Conservation (phyloP, 2,329 filamentous ascomycete species). For the Stachybotrys chartarum region DNA sequence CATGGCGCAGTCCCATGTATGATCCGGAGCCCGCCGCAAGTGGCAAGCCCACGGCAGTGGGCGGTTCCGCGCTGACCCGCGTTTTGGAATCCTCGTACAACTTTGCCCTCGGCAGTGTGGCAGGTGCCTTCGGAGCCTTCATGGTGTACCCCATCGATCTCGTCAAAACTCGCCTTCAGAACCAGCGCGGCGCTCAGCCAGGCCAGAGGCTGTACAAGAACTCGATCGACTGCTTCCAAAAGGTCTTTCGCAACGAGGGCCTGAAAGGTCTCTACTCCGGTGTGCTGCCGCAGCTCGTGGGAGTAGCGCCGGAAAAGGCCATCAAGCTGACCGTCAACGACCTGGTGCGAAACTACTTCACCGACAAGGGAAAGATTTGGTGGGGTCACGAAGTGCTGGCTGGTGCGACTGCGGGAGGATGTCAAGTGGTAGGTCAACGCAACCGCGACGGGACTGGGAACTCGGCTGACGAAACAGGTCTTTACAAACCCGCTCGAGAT, state of each 20-base stretch:
- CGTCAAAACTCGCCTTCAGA: conserved; percentile 98
- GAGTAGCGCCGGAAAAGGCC: conserved; percentile 97
- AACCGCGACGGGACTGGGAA: conserved; percentile 1
- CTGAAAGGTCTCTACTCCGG: conserved; percentile 87
- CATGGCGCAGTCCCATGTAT: conserved; percentile 66
- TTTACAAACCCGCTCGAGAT: conserved; percentile 98
- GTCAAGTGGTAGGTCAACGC: conserved; percentile 75
- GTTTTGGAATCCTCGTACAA: conserved; percentile 71
- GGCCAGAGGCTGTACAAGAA: conserved; percentile 94
- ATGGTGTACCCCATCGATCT: conserved; percentile 99
- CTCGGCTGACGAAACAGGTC: conserved; percentile 44
- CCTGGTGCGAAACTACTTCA: conserved; percentile 70
- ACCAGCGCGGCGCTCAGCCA: conserved; percentile 76
- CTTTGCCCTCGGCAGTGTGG: conserved; percentile 81
- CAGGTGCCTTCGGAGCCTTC: conserved; percentile 95
- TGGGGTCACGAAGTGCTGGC: conserved; percentile 70
- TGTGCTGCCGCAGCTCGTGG: conserved; percentile 88
- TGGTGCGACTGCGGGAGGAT: conserved; percentile 83
- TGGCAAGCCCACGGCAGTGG: conserved; percentile 28
- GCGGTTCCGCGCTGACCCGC: conserved; percentile 45
- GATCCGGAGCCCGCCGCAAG: conserved; percentile 30
- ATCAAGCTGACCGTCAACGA: conserved; percentile 99
- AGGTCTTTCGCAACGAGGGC: conserved; percentile 90
- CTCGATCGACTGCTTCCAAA: conserved; percentile 88
- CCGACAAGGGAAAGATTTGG: conserved; percentile 71